Percentiles rank a stretch among this genome's conserved stretches.
These are phyloP conservation scores for Solanum chacoense DNA, from an alignment of 305 asterid species.

Conservation along the genomic window DNA sequence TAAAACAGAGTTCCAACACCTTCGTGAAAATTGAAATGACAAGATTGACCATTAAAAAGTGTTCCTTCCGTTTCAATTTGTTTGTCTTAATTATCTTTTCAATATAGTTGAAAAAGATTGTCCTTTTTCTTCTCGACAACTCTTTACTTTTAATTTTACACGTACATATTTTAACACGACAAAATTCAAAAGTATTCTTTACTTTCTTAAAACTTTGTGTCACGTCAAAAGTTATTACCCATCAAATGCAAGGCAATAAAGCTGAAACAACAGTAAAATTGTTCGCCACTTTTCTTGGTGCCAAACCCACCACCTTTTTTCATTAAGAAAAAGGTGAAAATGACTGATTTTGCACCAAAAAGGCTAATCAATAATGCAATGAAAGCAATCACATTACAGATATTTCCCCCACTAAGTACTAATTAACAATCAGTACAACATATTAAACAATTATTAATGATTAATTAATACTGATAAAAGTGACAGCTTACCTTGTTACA, in stretches of 20 bases:
- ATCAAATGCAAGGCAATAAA: background rate
- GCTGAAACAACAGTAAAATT: background rate
- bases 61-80: background rate
- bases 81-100: background rate
- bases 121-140: too few species aligned
- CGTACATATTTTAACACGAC: background rate
- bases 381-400: slow-evolving; percentile 11
- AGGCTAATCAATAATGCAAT: background rate
- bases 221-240: background rate
- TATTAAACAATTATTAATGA: background rate
- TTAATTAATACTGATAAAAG: background rate
- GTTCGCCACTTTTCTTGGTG: slow-evolving; percentile 47
- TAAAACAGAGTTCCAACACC: background rate
- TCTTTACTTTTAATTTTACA: background rate
- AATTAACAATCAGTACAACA: slow-evolving; percentile 12
- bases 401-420: slow-evolving; percentile 11
- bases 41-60: background rate
- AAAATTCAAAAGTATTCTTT: too few species aligned
- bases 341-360: slow-evolving; percentile 17
- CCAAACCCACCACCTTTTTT: slow-evolving; percentile 39
- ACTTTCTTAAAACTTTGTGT: too few species aligned
- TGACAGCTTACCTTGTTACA: slow-evolving; percentile 82
- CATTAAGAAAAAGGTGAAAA: slow-evolving; percentile 34
- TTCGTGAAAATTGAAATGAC: background rate
- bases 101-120: background rate